Percentiles rank a stretch among this genome's conserved stretches.
Evolutionary conservation across 371 early-diverging fungal species (phyloP).

Genomic region (Dichotomocladium elegans): DNA sequence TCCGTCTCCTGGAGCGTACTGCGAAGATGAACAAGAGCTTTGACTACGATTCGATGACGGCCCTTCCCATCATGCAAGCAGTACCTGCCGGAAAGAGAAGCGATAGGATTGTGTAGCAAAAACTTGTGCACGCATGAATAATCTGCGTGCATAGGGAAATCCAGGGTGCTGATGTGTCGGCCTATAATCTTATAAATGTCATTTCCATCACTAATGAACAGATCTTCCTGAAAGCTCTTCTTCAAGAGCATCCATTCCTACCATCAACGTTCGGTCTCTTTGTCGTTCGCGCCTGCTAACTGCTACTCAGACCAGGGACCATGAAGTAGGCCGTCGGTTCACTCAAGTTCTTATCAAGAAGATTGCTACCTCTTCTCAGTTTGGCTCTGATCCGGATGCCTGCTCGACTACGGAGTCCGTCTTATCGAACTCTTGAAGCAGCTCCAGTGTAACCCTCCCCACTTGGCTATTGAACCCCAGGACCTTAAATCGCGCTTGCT

Average conservation of each 20-base stretch:
- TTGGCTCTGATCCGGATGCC: conserved; percentile 96
- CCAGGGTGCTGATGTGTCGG: conserved; percentile 97
- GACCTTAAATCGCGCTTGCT: conserved; percentile 88
- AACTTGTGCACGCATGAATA: conserved; percentile 77
- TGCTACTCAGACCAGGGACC: conserved; percentile 96
- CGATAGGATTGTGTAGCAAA: conserved; percentile 32
- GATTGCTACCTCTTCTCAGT: conserved; percentile 97
- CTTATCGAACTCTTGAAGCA: conserved; percentile 94
- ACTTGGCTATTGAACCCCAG: conserved; percentile 87
- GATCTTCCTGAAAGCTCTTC: conserved; percentile 93
- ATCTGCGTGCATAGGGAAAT: conserved; percentile 91
- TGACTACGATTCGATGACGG: conserved; percentile 91
- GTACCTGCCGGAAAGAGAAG: background rate
- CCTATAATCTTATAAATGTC: conserved; percentile 97
- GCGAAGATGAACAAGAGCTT: conserved; percentile 94
- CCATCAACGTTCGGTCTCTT: conserved; percentile 98
- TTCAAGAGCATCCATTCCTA: conserved; percentile 97
- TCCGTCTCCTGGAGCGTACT: conserved; percentile 94
- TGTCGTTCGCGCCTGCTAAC: conserved; percentile 97
- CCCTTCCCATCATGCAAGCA: conserved; percentile 79
- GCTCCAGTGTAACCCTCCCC: conserved; percentile 92
- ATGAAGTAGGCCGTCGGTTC: conserved; percentile 98
- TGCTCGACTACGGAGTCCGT: conserved; percentile 96
- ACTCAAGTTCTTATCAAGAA: conserved; percentile 96
- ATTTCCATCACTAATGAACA: conserved; percentile 97